Conservation (phyloP, 345 rosid species). For the Anacardium occidentale region DNA sequence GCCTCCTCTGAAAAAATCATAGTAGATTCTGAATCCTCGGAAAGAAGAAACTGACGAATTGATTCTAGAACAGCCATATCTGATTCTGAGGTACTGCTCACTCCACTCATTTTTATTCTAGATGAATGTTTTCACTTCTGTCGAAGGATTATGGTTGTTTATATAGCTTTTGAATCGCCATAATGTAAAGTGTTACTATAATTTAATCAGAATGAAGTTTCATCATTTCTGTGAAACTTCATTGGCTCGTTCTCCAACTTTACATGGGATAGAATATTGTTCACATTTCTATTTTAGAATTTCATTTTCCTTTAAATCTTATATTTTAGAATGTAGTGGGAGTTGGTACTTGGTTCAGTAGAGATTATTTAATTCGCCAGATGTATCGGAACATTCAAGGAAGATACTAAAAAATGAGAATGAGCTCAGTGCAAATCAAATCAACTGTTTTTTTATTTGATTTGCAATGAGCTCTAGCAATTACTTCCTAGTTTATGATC, state of each 20-base stretch:
- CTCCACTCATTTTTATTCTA: neutral
- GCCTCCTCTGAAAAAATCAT: neutral
- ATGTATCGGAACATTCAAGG: too few relatives aligned
- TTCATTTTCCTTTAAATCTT: too few relatives aligned
- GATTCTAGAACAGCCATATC: slow-evolving; percentile 18
- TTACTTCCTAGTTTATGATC: too few relatives aligned
- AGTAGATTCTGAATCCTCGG: neutral
- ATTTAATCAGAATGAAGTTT: too few relatives aligned
- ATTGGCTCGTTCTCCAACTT: neutral
- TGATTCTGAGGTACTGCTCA: slow-evolving; percentile 2
- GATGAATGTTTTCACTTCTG: neutral
- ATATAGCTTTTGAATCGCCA: neutral
- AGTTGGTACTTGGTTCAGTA: too few relatives aligned
- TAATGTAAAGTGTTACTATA: too few relatives aligned
- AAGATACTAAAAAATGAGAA: too few relatives aligned
- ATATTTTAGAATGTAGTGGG: neutral
- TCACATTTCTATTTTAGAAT: neutral
- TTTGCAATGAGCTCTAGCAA: too few relatives aligned
- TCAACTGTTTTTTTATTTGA: too few relatives aligned
- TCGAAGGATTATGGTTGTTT: neutral
- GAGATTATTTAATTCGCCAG: too few relatives aligned
- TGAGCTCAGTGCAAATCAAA: too few relatives aligned
- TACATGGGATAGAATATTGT: neutral
- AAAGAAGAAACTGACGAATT: slow-evolving; percentile 25
- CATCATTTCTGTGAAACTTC: neutral